Conservation (phyloP, 2,329 filamentous ascomycete species). For the Neofusicoccum ribis region DNA sequence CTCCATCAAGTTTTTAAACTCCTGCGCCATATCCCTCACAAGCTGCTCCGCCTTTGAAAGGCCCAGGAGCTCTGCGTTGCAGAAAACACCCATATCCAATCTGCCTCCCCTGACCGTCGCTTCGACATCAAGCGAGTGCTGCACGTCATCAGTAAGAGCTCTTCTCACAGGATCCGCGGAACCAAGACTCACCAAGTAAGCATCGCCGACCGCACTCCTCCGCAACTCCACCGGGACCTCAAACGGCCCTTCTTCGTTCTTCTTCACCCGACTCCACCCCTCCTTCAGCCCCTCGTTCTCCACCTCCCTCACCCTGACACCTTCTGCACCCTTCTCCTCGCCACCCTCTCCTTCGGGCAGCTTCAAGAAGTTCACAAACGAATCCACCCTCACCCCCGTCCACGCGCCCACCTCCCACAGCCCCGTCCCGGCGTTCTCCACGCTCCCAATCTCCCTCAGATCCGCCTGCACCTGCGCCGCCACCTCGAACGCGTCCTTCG, state of each 20-base stretch:
- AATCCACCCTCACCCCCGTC: slow-evolving; percentile 70
- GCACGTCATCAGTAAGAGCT: background rate
- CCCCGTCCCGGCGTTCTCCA: slow-evolving; percentile 58
- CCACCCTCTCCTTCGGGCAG: slow-evolving; percentile 43
- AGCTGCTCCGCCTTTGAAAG: slow-evolving; percentile 39
- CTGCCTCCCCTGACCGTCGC: slow-evolving; percentile 50
- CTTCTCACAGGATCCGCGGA: background rate
- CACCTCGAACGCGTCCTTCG: slow-evolving; percentile 31
- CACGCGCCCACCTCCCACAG: slow-evolving; percentile 72
- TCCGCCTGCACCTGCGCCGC: slow-evolving; percentile 68
- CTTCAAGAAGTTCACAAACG: slow-evolving; percentile 79
- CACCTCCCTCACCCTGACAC: slow-evolving; percentile 26
- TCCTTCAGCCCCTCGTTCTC: slow-evolving; percentile 20
- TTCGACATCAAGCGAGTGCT: slow-evolving; percentile 59
- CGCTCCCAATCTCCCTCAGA: slow-evolving; percentile 60
- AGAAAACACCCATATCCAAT: slow-evolving; percentile 57
- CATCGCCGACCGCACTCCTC: slow-evolving; percentile 27
- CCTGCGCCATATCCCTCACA: slow-evolving; percentile 32
- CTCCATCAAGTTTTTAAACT: background rate
- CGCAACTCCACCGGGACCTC: slow-evolving; percentile 26
- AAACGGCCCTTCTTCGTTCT: slow-evolving; percentile 19
- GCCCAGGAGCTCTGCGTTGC: slow-evolving; percentile 44
- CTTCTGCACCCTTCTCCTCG: slow-evolving; percentile 8
- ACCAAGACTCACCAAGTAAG: slow-evolving; percentile 41
- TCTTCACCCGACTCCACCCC: slow-evolving; percentile 25